Base-by-base conservation (phyloP, 306 rosid species). In the Acacia melanoxylon region DNA sequence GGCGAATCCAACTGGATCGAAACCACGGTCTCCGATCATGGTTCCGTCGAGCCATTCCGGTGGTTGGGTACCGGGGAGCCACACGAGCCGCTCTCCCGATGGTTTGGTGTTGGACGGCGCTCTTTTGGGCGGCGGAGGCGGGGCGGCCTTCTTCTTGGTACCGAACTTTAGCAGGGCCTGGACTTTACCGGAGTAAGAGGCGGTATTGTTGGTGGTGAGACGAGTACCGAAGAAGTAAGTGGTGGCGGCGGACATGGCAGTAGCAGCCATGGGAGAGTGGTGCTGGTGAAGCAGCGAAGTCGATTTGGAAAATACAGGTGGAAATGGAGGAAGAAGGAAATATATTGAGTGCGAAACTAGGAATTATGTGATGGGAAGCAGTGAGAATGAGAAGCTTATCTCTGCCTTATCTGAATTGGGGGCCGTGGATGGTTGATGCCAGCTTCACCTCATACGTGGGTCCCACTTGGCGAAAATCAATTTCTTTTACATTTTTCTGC, bases 1-100 rank as follows among this genome's bases (percentile, higher is more conserved):
- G 3, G 86, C 89, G 0, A 93, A 42, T 49, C 94, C 92, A 0
- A 93, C 79, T 0, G 93, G 98, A 42, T 93, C 97, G 45, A 91
- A 93, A 13, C 98, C 94, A 2, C 92, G 86, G 82, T 92, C 98
- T 0, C 95, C 94, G 22, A 91, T 78, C 84, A 86, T 12, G 12
- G 88, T 51, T 0, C 97, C 95, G 69, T 92, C 95, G 31, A 94
- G 95, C 98, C 97, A 94, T 45, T 89, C 92, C 2, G 94, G 98
- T 2, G 88, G 83, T 33, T 90, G 29, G 0, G 89, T 93, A 0
- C 86, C 86, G 0, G 98, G 97, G 41, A 87, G 83, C 97, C 97
- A 94, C 25, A 93, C 89, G 1, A 77, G 92, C 0, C 92, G 67
- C 12, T 83, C 91, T 7, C 69, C 54, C 2, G 22, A 29, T 20